Evolutionary conservation across 495 filamentous ascomycete genomes (phyloP), one percentile per base, ranked within the genome.

Genomic region (Penicillium arizonense): DNA sequence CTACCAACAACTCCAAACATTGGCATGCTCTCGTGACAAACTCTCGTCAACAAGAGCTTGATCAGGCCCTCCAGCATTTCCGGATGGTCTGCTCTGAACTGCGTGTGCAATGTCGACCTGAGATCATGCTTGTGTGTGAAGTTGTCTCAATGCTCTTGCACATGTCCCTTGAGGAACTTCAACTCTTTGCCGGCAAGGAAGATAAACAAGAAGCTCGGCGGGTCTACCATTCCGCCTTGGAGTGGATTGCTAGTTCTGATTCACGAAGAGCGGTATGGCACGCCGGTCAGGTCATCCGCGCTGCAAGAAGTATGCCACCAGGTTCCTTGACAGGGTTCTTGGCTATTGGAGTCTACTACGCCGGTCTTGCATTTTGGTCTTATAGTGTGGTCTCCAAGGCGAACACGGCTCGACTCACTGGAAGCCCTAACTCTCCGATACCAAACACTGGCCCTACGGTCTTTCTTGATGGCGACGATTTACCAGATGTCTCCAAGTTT

Each of bases 161-260:
- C 62, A 77, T 84, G 53, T 81, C 82, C 0, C 72, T 86, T 0
- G 84, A 86, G 45, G 83, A 87, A 44, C 74, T 87, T 0, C 83
- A 88, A 51, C 76, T 82, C 1, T 85, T 87, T 45, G 80, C 82
- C 0, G 83, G 83, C 0, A 81, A 83, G 33, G 80, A 85, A 46
- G 84, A 82, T 47, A 78, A 82, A 47, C 79, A 85, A 45, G 82
- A 85, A 57, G 79, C 82, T 1, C 69, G 76, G 3, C 65, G 76
- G 3, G 77, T 81, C 7, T 81, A 79, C 37, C 74, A 79, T 10
- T 69, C 68, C 0, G 70, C 85, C 1, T 70, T 77, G 34, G 64
- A 75, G 18, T 87, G 84, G 83, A 76, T 78, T 2, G 61, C 66
- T 1, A 77, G 66, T 13, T 40, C 60, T 2, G 78, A 83, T 18